A percentile compares a stretch with the other conserved stretches of the same genome.
Evolutionary conservation across 495 filamentous ascomycete species (phyloP).

Genomic region (Filosporella fistucella): DNA sequence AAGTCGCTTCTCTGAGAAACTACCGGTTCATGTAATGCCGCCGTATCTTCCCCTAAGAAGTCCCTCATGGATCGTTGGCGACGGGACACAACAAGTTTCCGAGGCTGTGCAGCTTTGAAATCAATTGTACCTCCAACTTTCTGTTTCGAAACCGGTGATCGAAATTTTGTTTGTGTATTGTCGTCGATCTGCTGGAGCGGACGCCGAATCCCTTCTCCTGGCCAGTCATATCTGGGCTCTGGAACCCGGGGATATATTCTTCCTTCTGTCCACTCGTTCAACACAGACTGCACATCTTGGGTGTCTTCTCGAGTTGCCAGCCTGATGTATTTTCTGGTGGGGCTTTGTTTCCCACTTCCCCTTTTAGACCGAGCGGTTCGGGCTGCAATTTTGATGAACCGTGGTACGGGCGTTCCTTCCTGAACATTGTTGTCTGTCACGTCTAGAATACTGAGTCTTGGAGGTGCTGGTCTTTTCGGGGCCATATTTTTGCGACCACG

Average conservation of each 20-base stretch:
- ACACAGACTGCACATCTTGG: constrained; percentile 60
- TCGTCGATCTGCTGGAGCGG: constrained; percentile 10
- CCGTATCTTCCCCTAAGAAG: too few species aligned
- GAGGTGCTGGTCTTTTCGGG: background rate
- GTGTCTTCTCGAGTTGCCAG: constrained; percentile 71
- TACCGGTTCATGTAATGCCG: too few species aligned
- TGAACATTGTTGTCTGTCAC: background rate
- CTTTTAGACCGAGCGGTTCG: constrained; percentile 57
- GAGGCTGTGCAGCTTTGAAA: constrained; percentile 1
- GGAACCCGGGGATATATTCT: constrained; percentile 35
- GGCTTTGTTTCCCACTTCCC: constrained; percentile 68
- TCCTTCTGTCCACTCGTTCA: constrained; percentile 75
- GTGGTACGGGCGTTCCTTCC: constrained; percentile 59
- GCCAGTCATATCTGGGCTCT: too few species aligned
- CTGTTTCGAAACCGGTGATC: constrained; percentile 6
- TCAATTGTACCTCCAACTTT: constrained; percentile 24
- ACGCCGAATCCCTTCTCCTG: background rate
- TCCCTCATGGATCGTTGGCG: constrained; percentile 8
- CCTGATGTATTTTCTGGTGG: constrained; percentile 67
- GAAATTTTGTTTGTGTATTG: constrained; percentile 18
- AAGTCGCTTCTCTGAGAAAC: background rate
- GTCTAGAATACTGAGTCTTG: constrained; percentile 20
- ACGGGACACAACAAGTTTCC: constrained; percentile 6
- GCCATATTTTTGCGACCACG: too few species aligned
- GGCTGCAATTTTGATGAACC: constrained; percentile 75